These are phyloP conservation scores for Sugiyamaella americana DNA, from an alignment of 805 yeast species.

Conservation along the genomic window DNA sequence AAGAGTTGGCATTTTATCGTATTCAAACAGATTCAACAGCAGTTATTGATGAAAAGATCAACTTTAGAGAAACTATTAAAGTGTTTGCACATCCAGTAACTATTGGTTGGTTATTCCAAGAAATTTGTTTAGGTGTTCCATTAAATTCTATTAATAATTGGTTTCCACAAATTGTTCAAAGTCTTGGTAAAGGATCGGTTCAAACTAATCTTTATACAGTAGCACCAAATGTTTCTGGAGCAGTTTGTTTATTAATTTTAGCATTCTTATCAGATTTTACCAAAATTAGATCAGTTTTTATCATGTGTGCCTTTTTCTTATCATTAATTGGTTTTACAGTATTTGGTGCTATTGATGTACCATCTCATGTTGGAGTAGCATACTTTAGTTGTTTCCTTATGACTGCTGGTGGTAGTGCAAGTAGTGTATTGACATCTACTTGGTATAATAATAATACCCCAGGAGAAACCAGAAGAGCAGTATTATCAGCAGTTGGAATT, in stretches of 20 bases:
- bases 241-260: constrained; percentile 36
- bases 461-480: constrained; percentile 41
- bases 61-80: constrained; percentile 38
- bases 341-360: constrained; percentile 41
- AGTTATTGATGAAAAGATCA: constrained; percentile 33
- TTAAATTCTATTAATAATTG: constrained; percentile 43
- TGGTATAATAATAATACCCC: constrained; percentile 49
- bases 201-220: constrained; percentile 62
- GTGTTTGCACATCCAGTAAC: constrained; percentile 43
- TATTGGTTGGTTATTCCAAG: constrained; percentile 41
- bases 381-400: constrained; percentile 42
- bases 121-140: constrained; percentile 44
- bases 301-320: constrained; percentile 35
- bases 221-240: constrained; percentile 47
- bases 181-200: constrained; percentile 58
- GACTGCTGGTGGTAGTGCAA: constrained; percentile 45
- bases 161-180: constrained; percentile 50
- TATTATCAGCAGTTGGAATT: constrained; percentile 44
- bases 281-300: constrained; percentile 36
- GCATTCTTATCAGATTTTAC: constrained; percentile 39
- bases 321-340: constrained; percentile 44
- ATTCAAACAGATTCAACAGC: constrained; percentile 43
- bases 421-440: constrained; percentile 45
- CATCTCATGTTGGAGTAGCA: constrained; percentile 36
- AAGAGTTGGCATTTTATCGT: constrained; percentile 42